Evolutionary conservation across 257 asterid species (phyloP).

Genomic region (Solanum etuberosum): DNA sequence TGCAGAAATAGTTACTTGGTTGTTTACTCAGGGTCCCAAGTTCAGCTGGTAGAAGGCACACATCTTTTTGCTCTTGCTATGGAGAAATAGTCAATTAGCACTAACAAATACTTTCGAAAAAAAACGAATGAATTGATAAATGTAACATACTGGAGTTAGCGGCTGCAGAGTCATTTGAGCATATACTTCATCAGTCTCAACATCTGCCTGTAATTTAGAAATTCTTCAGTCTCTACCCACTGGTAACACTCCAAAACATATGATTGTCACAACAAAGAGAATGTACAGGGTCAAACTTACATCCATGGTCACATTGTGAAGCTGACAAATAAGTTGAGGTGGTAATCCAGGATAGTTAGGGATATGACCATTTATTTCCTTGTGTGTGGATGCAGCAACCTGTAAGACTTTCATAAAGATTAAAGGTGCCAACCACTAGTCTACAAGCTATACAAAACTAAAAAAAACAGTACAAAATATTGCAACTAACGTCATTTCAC

Average conservation of each 20-base stretch:
- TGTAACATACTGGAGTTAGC: slow-evolving; percentile 50
- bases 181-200: slow-evolving; percentile 89
- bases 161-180: slow-evolving; percentile 97
- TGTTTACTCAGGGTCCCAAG: slow-evolving; percentile 85
- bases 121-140: not conserved
- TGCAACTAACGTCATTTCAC: not conserved
- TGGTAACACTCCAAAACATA: not conserved
- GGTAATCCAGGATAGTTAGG: slow-evolving; percentile 91
- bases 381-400: slow-evolving; percentile 96
- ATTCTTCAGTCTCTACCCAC: not conserved
- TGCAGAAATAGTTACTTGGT: slow-evolving; percentile 86
- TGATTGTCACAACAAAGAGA: not conserved
- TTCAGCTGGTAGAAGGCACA: slow-evolving; percentile 76
- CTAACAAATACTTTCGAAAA: not conserved
- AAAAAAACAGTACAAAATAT: not conserved
- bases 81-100: not conserved
- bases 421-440: not conserved
- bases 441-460: not conserved
- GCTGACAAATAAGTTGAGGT: slow-evolving; percentile 87
- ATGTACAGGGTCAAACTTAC: slow-evolving; percentile 24
- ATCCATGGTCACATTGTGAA: slow-evolving; percentile 93
- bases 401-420: slow-evolving; percentile 8
- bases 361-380: slow-evolving; percentile 66
- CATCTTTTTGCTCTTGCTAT: slow-evolving; percentile 93
- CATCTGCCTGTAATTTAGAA: slow-evolving; percentile 66